Base-by-base conservation (phyloP, 495 filamentous ascomycete genomes). In the Aspergillus coremiiformis region DNA sequence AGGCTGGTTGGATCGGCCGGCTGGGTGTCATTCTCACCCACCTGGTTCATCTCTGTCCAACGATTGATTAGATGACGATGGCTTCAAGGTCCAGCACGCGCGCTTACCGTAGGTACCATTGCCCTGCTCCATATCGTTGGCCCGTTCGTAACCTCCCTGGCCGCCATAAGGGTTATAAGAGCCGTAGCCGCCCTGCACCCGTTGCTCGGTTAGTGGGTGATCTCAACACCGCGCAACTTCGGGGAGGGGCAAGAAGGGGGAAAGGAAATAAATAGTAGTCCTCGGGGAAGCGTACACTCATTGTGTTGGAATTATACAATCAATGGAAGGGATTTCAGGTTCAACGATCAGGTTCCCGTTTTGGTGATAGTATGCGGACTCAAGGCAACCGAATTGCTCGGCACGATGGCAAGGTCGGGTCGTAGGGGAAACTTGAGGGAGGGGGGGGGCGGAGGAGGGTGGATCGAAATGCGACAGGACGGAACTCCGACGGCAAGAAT, bases 1-100 rank as follows among this genome's bases (percentile, higher is more conserved):
- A 94, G 83, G 35, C 79, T 78, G 60, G 84, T 89, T 20, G 87
- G 81, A 55, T 84, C 83, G 50, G 69, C 66, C 51, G 71, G 68
- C 41, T 35, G 32, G 32, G 68, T 64, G 17, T 70, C 60, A 22
- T 81, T 23, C 11, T 12, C 47, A 12, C 26, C 80, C 58, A 87
- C 67, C 22, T 82, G 73, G 35, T 67, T 66, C 84, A 89, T 85
- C 67, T 89, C 86, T 69, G 80, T 11, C 41, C 55, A 49, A 49
- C 41, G 54, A 45, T 37, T 20, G 30, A 46, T 30, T 23, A 12
- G 12, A 47, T 27, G 15, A n/a, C 10, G 11, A 14, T 33, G 32
- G 32, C n/a, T 39, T 20, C 4, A 17, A 11, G 5, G 29, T 32
- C 32, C 9, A 11, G 19, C n/a, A 47, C 27, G 45, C 52, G 29